Evolutionary conservation across 345 rosid genomes (phyloP).

Genomic region (Laguncularia racemosa): DNA sequence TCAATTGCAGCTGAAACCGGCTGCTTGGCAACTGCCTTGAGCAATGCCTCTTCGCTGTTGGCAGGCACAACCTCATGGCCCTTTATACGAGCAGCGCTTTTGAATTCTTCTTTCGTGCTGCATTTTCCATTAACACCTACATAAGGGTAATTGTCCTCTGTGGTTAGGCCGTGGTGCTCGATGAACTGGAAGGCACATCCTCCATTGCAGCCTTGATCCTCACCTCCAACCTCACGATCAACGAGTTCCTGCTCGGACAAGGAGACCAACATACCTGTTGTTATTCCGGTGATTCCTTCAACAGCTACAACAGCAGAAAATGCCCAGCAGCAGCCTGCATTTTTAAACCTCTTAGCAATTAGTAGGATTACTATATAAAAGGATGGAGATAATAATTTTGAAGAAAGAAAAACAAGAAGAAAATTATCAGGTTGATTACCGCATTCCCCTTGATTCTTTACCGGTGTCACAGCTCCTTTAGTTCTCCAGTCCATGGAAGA

Average conservation of each 20-base stretch:
- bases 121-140: conserved; percentile 27
- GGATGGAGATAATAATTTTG: too few relatives aligned
- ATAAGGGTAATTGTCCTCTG: conserved; percentile 37
- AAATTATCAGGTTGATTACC: conserved; percentile 13
- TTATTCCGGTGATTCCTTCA: conserved; percentile 40
- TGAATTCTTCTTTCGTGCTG: conserved; percentile 5
- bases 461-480: conserved; percentile 29
- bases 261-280: conserved; percentile 34
- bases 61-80: conserved; percentile 21
- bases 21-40: conserved; percentile 26
- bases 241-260: conserved; percentile 52
- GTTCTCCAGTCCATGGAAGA: conserved; percentile 34
- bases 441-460: conserved; percentile 41
- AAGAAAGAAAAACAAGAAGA: too few relatives aligned
- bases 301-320: conserved; percentile 53
- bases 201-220: conserved; percentile 32
- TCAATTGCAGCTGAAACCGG: conserved; percentile 25
- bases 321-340: conserved; percentile 58
- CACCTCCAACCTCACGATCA: conserved; percentile 28
- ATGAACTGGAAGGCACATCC: conserved; percentile 45
- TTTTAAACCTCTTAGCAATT: background rate
- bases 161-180: conserved; percentile 36
- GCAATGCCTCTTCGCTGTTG: conserved; percentile 20
- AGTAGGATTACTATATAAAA: too few relatives aligned
- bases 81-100: conserved; percentile 16